Base-by-base conservation (phyloP, 1,139 yeast genomes). In the Taiozyma sp. region DNA sequence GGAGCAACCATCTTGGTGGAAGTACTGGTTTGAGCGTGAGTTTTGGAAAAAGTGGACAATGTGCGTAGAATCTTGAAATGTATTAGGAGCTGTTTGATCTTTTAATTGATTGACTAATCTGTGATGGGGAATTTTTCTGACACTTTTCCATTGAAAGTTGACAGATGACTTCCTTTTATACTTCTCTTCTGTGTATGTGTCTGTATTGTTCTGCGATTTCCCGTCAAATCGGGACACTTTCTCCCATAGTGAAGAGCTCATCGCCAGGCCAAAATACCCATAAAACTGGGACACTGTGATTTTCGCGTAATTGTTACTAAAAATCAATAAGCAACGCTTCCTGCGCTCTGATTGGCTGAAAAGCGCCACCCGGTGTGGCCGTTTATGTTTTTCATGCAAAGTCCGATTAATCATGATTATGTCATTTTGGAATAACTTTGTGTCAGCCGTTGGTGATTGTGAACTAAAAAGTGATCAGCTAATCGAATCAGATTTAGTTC, bases 1-100 rank as follows among this genome's bases (percentile, higher is more conserved):
- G 27, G 59, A 12, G 59, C 27, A 10, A 60, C 63, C 62, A 59
- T 61, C n/a, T 51, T 45, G 29, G 28, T 32, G 22, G 42, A 32
- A 34, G 13, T 23, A 19, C 14, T 19, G 8, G 24, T 12, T 38
- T 38, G 22, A 38, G 24, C 40, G 4, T 38, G 22, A 19, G 40
- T 9, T 38, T 38, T 38, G 7, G 40, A 38, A 19, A 38, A 38
- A 9, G 24, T 19, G 10, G 40, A 38, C 40, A 38, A 38, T 38
- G 22, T 38, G 40, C 40, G 40, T 38, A 38, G 40, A 38, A 38
- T 38, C 24, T 19, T 38, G 22, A 7, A 32, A 7, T 14, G 36
- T 32, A n/a, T 32, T 32, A 14, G 36, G 14, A 32, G 36, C 9
- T 32, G 13, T 4, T 32, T 32, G 19, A 14, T 32, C 24, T 38